Percentiles rank a stretch among this genome's conserved stretches.
Conservation (phyloP, 164 flowering plant genomes). For the Berberis thunbergii region DNA sequence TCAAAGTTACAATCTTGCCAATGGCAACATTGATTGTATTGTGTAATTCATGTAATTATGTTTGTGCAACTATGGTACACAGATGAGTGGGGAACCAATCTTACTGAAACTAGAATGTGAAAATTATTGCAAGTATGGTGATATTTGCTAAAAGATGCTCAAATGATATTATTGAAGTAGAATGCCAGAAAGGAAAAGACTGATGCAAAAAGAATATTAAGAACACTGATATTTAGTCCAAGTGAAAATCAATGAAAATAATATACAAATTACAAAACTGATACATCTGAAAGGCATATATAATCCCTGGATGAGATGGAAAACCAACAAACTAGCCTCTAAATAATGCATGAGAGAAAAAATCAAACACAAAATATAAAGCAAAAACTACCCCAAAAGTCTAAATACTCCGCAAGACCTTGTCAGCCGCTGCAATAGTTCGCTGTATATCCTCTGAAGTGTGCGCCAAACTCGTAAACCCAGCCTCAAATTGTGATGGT, state of each 20-base stretch:
- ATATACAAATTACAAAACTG: constrained; percentile 7
- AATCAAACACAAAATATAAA: constrained; percentile 17
- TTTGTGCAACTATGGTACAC: constrained; percentile 7
- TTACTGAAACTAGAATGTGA: neutral
- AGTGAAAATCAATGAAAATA: neutral
- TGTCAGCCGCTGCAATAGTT: constrained; percentile 83
- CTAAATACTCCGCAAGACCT: constrained; percentile 52
- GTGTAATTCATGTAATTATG: neutral
- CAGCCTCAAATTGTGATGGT: constrained; percentile 95
- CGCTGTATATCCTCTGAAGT: constrained; percentile 57
- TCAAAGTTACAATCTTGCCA: too few relatives aligned
- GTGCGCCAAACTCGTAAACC: constrained; percentile 92
- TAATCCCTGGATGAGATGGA: neutral
- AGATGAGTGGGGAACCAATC: neutral
- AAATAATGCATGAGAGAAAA: neutral
- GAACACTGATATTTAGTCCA: neutral
- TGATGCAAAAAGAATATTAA: neutral
- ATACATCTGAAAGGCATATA: constrained; percentile 1
- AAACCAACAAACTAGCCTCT: neutral
- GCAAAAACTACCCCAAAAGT: neutral
- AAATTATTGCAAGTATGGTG: neutral
- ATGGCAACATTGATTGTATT: neutral
- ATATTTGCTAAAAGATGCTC: neutral
- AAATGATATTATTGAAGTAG: neutral
- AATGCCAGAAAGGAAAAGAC: neutral